A percentile compares a stretch with the other conserved stretches of the same genome.
Evolutionary conservation across 805 yeast genomes (phyloP).

Genomic region (Pichia exigua): DNA sequence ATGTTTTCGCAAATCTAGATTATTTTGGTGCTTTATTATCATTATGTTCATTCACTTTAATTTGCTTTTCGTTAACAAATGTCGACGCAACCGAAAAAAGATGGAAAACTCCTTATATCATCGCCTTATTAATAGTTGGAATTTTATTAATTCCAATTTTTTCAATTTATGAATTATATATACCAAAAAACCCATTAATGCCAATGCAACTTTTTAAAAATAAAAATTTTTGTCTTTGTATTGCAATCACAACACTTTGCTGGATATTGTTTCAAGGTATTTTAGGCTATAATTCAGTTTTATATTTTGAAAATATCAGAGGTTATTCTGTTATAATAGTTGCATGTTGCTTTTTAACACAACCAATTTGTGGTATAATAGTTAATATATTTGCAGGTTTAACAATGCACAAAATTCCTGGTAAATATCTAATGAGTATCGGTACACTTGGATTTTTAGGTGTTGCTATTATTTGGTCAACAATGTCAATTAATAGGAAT

Average conservation of each 20-base stretch:
- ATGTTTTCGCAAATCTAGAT: conserved; percentile 27
- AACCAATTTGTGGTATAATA: conserved; percentile 34
- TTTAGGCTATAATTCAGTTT: conserved; percentile 31
- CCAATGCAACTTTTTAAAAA: conserved; percentile 37
- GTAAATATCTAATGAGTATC: conserved; percentile 29
- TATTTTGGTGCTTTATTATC: conserved; percentile 38
- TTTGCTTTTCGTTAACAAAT: conserved; percentile 39
- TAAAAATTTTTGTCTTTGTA: conserved; percentile 32
- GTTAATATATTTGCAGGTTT: conserved; percentile 41
- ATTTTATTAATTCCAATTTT: conserved; percentile 27
- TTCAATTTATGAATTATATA: conserved; percentile 31
- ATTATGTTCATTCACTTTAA: conserved; percentile 32
- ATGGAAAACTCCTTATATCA: conserved; percentile 41
- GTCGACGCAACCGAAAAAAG: conserved; percentile 33
- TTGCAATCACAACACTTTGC: conserved; percentile 30
- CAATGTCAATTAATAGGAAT: conserved; percentile 27
- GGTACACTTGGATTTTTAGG: conserved; percentile 31
- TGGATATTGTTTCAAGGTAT: conserved; percentile 39
- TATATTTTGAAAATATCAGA: conserved; percentile 36
- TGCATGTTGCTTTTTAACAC: conserved; percentile 37
- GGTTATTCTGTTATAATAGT: conserved; percentile 33
- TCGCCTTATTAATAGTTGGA: conserved; percentile 36
- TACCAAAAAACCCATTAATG: conserved; percentile 39
- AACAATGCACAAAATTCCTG: conserved; percentile 38
- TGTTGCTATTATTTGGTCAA: conserved; percentile 36